Evolutionary conservation across 2,329 filamentous ascomycete genomes (phyloP), one percentile per base, ranked within the genome.

Genomic region (Nemania serpens): DNA sequence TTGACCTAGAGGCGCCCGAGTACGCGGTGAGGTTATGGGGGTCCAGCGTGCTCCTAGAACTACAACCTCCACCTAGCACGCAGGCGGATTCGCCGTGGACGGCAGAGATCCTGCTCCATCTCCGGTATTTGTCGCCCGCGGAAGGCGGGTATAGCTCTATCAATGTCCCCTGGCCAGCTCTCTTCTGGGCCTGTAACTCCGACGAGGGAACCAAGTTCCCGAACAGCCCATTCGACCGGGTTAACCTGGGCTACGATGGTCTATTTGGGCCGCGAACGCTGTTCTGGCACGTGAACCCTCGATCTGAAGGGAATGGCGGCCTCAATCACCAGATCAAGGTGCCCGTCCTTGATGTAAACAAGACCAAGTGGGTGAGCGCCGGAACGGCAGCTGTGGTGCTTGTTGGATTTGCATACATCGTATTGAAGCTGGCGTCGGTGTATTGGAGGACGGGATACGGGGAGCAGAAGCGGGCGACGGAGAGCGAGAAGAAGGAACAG

Each of bases 151-250:
- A 85, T 64, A 74, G 77, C 2, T 67, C 80, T 4, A 75, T 88
- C 1, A 77, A 86, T n/a, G 74, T 95, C 0, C 91, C 94, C 0
- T 93, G 90, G 78, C 94, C 94, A 0, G 84, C 86, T 0, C 84
- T 97, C 0, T 97, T 97, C 79, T 97, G 93, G 93, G 92, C 93
- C 0, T 98, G 94, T 71, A 81, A 84, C 7, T 84, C 88, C 0
- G 83, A 85, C 10, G 82, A 86, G 53, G 86, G 84, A 0, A 82
- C 82, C 0, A 89, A 91, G 69, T 91, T 94, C 75, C 75, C 84
- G 0, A 84, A 82, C 5, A 97, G 90, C 70, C 94, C 94, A 0
- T 98, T 98, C 75, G 93, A 97, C 74, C 82, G 91, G 5, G 79
- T 82, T n/a, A 86, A 91, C 71, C 70, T 97, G n/a, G 93, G 93